Conservation (phyloP, 176 grass and related monocot genomes). For the Rhynchospora tenuis region DNA sequence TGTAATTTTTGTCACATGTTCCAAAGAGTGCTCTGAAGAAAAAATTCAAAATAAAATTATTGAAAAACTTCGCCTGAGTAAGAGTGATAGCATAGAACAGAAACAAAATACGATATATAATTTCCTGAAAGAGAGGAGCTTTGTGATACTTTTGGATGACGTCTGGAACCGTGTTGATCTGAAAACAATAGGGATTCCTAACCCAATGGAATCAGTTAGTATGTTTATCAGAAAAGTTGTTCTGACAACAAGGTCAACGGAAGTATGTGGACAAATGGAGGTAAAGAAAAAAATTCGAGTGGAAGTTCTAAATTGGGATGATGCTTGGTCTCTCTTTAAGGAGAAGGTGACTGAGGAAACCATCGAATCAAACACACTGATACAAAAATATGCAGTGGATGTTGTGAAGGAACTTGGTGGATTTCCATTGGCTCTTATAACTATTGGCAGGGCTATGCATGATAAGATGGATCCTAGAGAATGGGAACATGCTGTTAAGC, state of each 20-base stretch:
- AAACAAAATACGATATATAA: too few species aligned
- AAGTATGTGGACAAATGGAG: slow-evolving; percentile 15
- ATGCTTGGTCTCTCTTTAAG: too few species aligned
- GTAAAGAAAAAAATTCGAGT: neutral
- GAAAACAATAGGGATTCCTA: neutral
- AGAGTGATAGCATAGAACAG: slow-evolving; percentile 1
- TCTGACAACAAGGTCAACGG: slow-evolving; percentile 6
- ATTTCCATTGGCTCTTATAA: slow-evolving; percentile 27
- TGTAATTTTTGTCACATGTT: slow-evolving; percentile 21
- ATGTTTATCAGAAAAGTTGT: slow-evolving; percentile 14
- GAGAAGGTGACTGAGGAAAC: neutral
- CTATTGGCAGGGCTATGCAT: slow-evolving; percentile 13
- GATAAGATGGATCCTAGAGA: neutral
- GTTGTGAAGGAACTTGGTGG: neutral
- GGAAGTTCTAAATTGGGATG: too few species aligned
- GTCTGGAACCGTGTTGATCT: slow-evolving; percentile 29
- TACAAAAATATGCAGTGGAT: neutral
- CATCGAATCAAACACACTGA: slow-evolving; percentile 2
- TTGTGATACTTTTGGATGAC: neutral
- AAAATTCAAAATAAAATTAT: slow-evolving; percentile 16
- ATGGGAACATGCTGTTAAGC: slow-evolving; percentile 5
- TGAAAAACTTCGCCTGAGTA: neutral
- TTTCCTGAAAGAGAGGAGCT: too few species aligned
- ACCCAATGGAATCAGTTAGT: neutral
- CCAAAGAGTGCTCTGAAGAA: neutral